A percentile compares a stretch with the other conserved stretches of the same genome.
phyloP scores from a whole-genome alignment of 495 filamentous ascomycete species.

The Evernia prunastri region DNA sequence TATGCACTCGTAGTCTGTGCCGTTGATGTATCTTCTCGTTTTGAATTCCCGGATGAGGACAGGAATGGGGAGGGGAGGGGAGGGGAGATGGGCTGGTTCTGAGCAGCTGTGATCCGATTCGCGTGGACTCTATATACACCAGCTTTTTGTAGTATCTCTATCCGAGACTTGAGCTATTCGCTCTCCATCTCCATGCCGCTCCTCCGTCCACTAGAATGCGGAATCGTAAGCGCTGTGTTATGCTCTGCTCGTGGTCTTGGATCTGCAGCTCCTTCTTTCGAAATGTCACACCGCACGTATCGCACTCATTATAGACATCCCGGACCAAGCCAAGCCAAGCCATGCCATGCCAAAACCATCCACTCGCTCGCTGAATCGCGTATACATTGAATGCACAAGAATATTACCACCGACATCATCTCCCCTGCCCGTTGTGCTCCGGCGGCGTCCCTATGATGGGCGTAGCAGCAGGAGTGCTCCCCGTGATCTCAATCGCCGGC shows the following conservation, averaged over 20 bases:
- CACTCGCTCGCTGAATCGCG: constrained; percentile 19
- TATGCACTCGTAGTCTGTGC: too few species aligned
- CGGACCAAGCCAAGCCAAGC: not conserved
- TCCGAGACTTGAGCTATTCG: too few species aligned
- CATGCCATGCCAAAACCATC: too few species aligned
- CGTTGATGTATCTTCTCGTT: too few species aligned
- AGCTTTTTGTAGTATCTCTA: not conserved
- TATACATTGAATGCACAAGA: not conserved
- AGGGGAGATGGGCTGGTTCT: not conserved
- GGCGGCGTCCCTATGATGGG: constrained; percentile 12
- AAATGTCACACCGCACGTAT: not conserved
- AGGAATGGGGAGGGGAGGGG: too few species aligned
- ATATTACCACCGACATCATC: not conserved
- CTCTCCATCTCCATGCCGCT: not conserved
- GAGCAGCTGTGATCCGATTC: too few species aligned
- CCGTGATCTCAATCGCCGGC: constrained; percentile 25
- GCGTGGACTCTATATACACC: not conserved
- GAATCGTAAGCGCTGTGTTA: not conserved
- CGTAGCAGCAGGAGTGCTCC: constrained; percentile 26
- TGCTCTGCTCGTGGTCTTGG: not conserved
- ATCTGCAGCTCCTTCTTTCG: not conserved
- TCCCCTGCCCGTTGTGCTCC: not conserved
- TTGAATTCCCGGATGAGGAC: too few species aligned
- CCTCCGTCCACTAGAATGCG: not conserved
- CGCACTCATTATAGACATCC: not conserved